phyloP scores from a whole-genome alignment of 371 early-diverging fungal genomes.

The Paramicrosporidium saccamoebae region DNA sequence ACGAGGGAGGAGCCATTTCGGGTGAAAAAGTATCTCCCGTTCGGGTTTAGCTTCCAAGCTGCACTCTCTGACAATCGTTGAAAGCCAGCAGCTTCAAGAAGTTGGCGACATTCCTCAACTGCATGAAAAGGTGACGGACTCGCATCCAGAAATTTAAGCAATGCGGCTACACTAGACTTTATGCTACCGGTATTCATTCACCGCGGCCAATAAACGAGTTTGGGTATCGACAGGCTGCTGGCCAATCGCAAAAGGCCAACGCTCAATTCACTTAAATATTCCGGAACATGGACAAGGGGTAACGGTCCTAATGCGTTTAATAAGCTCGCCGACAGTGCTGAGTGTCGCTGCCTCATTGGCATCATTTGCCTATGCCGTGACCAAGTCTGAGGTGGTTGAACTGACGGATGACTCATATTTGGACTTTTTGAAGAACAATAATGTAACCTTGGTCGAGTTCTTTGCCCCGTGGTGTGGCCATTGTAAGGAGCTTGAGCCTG shows the following conservation, averaged over 20 bases:
- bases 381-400: conserved; percentile 23
- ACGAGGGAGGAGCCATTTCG: conserved; percentile 59
- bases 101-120: conserved; percentile 22
- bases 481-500: conserved; percentile 69
- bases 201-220: too few relatives aligned
- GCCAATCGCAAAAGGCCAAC: too few relatives aligned
- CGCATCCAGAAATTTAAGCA: conserved; percentile 56
- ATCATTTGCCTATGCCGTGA: conserved; percentile 5
- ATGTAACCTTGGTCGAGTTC: conserved; percentile 60
- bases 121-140: conserved; percentile 85
- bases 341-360: too few relatives aligned
- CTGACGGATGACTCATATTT: conserved; percentile 27
- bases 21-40: conserved; percentile 78
- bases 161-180: too few relatives aligned
- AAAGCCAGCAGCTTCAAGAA: conserved; percentile 36
- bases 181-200: too few relatives aligned
- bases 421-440: conserved; percentile 14
- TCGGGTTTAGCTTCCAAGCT: conserved; percentile 32
- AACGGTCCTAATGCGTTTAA: too few relatives aligned
- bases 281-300: too few relatives aligned
- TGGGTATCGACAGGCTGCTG: too few relatives aligned
- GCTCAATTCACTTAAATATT: too few relatives aligned
- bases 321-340: too few relatives aligned
- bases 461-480: conserved; percentile 86
- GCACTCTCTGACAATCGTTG: conserved; percentile 50